Percentiles rank a stretch among this genome's conserved stretches.
Conservation (phyloP, 495 filamentous ascomycete genomes). For the Penicillium cosmopolitanum region DNA sequence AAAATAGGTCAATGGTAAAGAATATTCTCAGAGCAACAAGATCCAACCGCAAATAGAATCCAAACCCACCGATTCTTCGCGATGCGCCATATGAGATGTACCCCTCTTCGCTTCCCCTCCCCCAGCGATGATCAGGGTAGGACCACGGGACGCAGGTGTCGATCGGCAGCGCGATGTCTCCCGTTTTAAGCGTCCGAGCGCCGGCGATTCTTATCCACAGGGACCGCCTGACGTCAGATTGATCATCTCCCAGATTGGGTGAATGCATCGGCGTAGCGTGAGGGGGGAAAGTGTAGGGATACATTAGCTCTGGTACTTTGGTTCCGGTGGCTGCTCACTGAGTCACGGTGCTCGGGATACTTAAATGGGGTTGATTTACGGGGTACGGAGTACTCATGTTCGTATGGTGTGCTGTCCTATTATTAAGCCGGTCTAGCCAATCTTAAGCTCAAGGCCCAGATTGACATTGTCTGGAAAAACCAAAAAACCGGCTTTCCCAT, state of each 20-base stretch:
- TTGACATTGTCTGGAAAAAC: background rate
- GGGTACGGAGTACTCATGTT: no score
- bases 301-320: background rate
- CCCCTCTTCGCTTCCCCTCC: constrained; percentile 7
- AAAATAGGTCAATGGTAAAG: constrained; percentile 11
- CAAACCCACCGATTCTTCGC: background rate
- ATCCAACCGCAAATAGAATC: background rate
- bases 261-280: background rate
- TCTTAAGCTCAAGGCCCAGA: no score
- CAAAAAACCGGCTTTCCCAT: background rate
- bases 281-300: no score
- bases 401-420: no score
- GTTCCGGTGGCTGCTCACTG: constrained; percentile 3
- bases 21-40: background rate
- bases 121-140: constrained; percentile 2
- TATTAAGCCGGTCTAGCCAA: no score
- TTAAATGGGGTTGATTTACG: background rate
- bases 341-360: background rate
- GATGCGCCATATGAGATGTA: no score
- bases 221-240: constrained; percentile 24
- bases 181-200: constrained; percentile 15
- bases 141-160: constrained; percentile 15
- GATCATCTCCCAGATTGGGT: background rate
- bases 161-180: constrained; percentile 14
- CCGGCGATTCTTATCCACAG: background rate